phyloP scores from a whole-genome alignment of 768 basidiomycete genomes.

The Suillus subaureus region DNA sequence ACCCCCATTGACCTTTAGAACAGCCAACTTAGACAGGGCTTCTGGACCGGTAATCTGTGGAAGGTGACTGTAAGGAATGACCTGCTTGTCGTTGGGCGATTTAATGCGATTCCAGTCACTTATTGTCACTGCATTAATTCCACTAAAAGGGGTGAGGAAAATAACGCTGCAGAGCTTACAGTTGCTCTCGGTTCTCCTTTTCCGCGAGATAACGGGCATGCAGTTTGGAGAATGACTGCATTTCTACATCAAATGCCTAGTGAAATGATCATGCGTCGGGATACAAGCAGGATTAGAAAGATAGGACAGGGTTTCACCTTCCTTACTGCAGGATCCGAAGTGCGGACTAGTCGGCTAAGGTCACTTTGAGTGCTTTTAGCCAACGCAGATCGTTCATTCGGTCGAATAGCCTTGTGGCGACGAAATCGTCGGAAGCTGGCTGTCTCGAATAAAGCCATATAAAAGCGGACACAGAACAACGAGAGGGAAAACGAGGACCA shows the following conservation, averaged over 20 bases:
- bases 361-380: constrained; percentile 67
- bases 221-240: constrained; percentile 95
- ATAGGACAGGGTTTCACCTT: constrained; percentile 46
- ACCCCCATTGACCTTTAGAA: constrained; percentile 95
- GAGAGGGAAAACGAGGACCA: constrained; percentile 16
- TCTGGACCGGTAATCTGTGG: constrained; percentile 56
- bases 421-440: constrained; percentile 37
- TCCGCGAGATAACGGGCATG: constrained; percentile 94
- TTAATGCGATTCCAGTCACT: constrained; percentile 92
- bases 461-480: neutral
- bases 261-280: constrained; percentile 46
- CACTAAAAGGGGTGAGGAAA: constrained; percentile 12
- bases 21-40: constrained; percentile 89
- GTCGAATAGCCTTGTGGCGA: constrained; percentile 48
- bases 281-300: constrained; percentile 29
- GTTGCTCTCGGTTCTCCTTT: constrained; percentile 82
- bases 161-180: constrained; percentile 52
- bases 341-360: constrained; percentile 64
- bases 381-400: constrained; percentile 36
- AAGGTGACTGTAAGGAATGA: constrained; percentile 80
- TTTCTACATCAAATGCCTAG: constrained; percentile 83
- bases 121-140: constrained; percentile 14
- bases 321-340: constrained; percentile 54
- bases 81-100: constrained; percentile 82
- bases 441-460: constrained; percentile 35